Conservation (phyloP, 768 basidiomycete species). For the Suillus occidentalis region DNA sequence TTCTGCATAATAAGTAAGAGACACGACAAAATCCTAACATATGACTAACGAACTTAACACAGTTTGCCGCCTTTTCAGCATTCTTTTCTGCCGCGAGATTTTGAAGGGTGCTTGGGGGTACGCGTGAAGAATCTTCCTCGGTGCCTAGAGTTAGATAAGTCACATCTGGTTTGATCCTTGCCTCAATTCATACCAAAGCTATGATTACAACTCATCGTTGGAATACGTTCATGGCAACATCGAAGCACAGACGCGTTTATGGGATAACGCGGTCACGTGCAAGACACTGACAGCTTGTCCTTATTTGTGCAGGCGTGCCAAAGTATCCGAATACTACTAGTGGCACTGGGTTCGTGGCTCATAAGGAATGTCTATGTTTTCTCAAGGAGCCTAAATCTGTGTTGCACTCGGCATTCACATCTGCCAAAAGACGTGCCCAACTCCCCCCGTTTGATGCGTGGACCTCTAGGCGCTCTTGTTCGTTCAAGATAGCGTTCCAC, state of each 20-base stretch:
- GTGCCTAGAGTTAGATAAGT: not conserved
- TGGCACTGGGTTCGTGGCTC: too few species aligned
- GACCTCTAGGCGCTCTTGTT: constrained; percentile 1
- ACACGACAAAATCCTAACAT: not conserved
- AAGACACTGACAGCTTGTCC: not conserved
- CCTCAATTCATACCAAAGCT: not conserved
- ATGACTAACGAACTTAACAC: not conserved
- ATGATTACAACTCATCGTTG: not conserved
- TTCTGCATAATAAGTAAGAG: constrained; percentile 9
- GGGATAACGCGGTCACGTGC: constrained; percentile 1
- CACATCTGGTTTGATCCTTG: not conserved
- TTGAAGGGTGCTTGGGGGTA: not conserved
- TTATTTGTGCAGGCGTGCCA: not conserved
- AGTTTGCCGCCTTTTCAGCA: not conserved
- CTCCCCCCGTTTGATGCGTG: constrained; percentile 1
- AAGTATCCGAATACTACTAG: too few species aligned
- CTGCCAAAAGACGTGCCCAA: constrained; percentile 14
- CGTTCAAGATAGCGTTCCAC: not conserved
- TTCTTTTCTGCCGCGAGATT: not conserved
- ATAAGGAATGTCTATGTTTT: not conserved
- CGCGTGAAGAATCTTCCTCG: not conserved
- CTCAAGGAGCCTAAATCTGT: not conserved
- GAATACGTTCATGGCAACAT: not conserved
- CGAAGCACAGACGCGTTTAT: not conserved
- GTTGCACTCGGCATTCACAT: constrained; percentile 28